Percentiles rank a stretch among this genome's conserved stretches.
These are phyloP conservation scores for Calycina marina DNA, from an alignment of 2,329 filamentous ascomycete genomes.

Conservation along the genomic window DNA sequence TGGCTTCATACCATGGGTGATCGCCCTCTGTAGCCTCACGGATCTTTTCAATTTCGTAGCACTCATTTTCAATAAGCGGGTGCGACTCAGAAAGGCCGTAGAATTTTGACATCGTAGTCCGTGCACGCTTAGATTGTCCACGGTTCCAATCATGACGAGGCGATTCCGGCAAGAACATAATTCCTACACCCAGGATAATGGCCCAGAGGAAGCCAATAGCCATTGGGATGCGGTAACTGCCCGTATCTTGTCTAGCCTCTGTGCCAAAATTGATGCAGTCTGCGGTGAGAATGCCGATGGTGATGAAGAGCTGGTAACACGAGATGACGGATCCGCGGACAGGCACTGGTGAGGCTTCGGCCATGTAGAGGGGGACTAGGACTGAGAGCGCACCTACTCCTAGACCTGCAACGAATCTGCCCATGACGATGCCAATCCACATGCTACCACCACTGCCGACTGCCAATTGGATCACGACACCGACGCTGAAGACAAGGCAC, in stretches of 20 bases:
- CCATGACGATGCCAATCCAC: slow-evolving; percentile 50
- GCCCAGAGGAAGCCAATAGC: slow-evolving; percentile 38
- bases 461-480: slow-evolving; percentile 52
- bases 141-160: slow-evolving; percentile 39
- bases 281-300: slow-evolving; percentile 48
- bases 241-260: slow-evolving; percentile 23
- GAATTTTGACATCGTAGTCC: slow-evolving; percentile 36
- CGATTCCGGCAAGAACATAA: slow-evolving; percentile 39
- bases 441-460: slow-evolving; percentile 27
- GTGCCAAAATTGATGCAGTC: slow-evolving; percentile 39
- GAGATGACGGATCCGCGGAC: slow-evolving; percentile 49
- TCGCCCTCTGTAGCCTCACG: slow-evolving; percentile 30
- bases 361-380: slow-evolving; percentile 52
- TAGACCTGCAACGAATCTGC: slow-evolving; percentile 47
- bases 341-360: slow-evolving; percentile 44
- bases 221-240: slow-evolving; percentile 49
- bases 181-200: slow-evolving; percentile 35
- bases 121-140: slow-evolving; percentile 32
- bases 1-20: slow-evolving; percentile 49
- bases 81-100: slow-evolving; percentile 30
- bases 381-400: slow-evolving; percentile 54
- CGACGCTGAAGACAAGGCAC: slow-evolving; percentile 46
- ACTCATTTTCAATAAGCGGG: slow-evolving; percentile 35
- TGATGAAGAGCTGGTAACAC: slow-evolving; percentile 61
- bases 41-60: slow-evolving; percentile 34